Evolutionary conservation across 2,329 filamentous ascomycete genomes (phyloP).

Genomic region (Fusarium ambrosium): DNA sequence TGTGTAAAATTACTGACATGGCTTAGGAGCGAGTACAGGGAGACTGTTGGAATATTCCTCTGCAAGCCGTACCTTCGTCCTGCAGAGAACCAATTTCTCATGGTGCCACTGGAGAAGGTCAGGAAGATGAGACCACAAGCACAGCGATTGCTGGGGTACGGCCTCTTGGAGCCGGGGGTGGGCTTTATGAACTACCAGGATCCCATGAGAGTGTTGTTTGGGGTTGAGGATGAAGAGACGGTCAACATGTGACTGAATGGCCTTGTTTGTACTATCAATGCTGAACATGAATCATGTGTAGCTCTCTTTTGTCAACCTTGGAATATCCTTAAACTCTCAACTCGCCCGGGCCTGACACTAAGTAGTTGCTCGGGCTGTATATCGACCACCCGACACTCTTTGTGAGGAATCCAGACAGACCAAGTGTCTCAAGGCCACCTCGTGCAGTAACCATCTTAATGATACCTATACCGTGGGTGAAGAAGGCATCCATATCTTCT

Average conservation of each 20-base stretch:
- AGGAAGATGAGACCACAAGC: slow-evolving; percentile 26
- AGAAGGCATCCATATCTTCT: slow-evolving; percentile 17
- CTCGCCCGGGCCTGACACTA: slow-evolving; percentile 2
- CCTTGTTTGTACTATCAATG: background rate
- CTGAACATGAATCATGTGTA: background rate
- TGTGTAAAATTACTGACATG: background rate
- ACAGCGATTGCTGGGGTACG: slow-evolving; percentile 25
- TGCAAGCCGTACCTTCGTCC: slow-evolving; percentile 28
- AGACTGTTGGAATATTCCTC: slow-evolving; percentile 32
- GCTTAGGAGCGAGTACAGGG: background rate
- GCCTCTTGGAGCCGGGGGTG: slow-evolving; percentile 15
- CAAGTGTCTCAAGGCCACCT: slow-evolving; percentile 15
- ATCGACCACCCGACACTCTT: slow-evolving; percentile 23
- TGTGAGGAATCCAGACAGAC: slow-evolving; percentile 19
- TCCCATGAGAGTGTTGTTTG: slow-evolving; percentile 28
- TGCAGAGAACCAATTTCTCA: slow-evolving; percentile 31
- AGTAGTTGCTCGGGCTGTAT: background rate
- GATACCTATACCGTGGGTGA: slow-evolving; percentile 7
- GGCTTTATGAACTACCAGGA: slow-evolving; percentile 36
- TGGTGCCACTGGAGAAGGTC: slow-evolving; percentile 19
- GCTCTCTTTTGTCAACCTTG: background rate
- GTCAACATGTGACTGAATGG: slow-evolving; percentile 13
- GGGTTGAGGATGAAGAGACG: slow-evolving; percentile 28
- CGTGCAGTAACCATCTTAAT: slow-evolving; percentile 23
- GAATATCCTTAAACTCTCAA: no score